phyloP scores from a whole-genome alignment of 1,284 basidiomycete genomes.

The Melampsora larici-populina region DNA sequence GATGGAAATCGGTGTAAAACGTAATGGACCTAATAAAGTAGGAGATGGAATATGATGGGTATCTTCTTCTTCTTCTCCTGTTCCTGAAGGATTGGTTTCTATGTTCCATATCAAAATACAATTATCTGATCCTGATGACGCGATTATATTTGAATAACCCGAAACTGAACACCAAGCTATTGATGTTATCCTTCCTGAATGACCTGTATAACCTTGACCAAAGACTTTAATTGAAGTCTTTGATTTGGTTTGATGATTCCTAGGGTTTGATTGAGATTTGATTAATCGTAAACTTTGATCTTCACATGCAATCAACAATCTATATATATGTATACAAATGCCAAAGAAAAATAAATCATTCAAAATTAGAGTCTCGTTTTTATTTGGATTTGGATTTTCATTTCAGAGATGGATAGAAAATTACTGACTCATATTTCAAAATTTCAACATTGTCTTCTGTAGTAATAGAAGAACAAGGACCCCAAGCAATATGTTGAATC shows the following conservation, averaged over 20 bases:
- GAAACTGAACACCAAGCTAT: slow-evolving; percentile 36
- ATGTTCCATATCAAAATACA: slow-evolving; percentile 37
- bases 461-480: slow-evolving; percentile 10
- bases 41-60: neutral
- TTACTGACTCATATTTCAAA: slow-evolving; percentile 25
- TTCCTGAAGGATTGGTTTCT: neutral
- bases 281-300: slow-evolving; percentile 31
- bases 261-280: no score
- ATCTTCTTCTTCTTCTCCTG: neutral
- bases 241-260: neutral
- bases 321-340: no score
- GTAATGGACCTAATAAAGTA: slow-evolving; percentile 32
- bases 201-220: slow-evolving; percentile 31
- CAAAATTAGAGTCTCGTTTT: no score
- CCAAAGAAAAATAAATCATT: neutral
- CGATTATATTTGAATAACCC: slow-evolving; percentile 34
- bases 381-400: no score
- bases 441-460: slow-evolving; percentile 6
- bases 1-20: slow-evolving; percentile 21
- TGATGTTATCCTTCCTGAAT: slow-evolving; percentile 32
- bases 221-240: neutral
- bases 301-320: slow-evolving; percentile 25
- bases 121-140: slow-evolving; percentile 25
- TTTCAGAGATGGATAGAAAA: no score
- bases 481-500: slow-evolving; percentile 34